Conservation (phyloP, 108 stramenopile species). For the Mayamaea pseudoterrestris region DNA sequence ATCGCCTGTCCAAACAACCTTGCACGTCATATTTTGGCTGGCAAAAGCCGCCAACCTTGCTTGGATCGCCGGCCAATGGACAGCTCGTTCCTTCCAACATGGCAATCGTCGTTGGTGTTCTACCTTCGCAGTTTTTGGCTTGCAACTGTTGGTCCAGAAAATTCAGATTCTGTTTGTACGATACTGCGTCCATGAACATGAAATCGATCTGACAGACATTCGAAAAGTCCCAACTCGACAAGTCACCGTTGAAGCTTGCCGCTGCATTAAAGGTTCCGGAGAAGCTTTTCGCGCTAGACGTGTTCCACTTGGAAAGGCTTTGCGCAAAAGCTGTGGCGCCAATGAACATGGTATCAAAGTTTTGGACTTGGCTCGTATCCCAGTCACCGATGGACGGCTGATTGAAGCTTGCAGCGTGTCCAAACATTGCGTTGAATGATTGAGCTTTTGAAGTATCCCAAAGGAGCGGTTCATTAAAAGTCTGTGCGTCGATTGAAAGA, state of each 20-base stretch:
- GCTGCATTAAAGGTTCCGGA: background rate
- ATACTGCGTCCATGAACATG: constrained; percentile 26
- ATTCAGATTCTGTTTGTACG: no score
- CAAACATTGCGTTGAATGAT: background rate
- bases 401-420: constrained; percentile 10
- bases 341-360: constrained; percentile 12
- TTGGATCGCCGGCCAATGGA: no score
- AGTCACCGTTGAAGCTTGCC: constrained; percentile 10
- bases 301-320: constrained; percentile 6
- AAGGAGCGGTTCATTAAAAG: no score
- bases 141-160: no score
- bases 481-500: no score
- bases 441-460: background rate
- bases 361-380: constrained; percentile 14
- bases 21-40: no score
- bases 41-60: no score
- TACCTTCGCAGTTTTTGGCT: no score
- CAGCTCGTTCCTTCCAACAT: no score
- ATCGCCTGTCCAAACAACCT: no score
- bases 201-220: constrained; percentile 15
- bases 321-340: constrained; percentile 18
- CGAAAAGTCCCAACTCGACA: constrained; percentile 21
- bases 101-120: no score
- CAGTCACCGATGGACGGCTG: constrained; percentile 18
- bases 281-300: background rate